These are phyloP conservation scores for Venturia aucupariae DNA, from an alignment of 2,329 filamentous ascomycete species.

Conservation along the genomic window DNA sequence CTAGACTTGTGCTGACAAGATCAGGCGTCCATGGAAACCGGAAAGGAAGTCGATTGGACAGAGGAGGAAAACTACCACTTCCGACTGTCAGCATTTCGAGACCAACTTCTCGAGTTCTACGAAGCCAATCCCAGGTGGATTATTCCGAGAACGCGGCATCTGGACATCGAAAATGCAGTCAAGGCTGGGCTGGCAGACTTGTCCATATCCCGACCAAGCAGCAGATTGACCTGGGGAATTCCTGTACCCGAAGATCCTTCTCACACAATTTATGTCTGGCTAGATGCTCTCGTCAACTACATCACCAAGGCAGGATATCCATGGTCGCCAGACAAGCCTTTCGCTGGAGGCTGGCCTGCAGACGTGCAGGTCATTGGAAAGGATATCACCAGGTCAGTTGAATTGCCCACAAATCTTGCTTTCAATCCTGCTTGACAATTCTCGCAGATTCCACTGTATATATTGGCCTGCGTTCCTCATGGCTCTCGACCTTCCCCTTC, in stretches of 20 bases:
- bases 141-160: slow-evolving; percentile 61
- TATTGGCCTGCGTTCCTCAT: slow-evolving; percentile 98
- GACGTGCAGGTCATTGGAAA: slow-evolving; percentile 92
- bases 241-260: slow-evolving; percentile 71
- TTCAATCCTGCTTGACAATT: neutral
- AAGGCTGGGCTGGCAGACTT: slow-evolving; percentile 71
- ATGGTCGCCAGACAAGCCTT: slow-evolving; percentile 57
- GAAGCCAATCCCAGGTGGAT: slow-evolving; percentile 68
- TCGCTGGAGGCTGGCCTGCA: slow-evolving; percentile 69
- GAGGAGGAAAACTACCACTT: slow-evolving; percentile 95
- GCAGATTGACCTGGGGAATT: slow-evolving; percentile 79
- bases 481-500: slow-evolving; percentile 70
- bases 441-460: slow-evolving; percentile 70
- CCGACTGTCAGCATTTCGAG: slow-evolving; percentile 70
- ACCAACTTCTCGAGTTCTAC: slow-evolving; percentile 74
- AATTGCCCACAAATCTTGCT: neutral
- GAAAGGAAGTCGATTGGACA: slow-evolving; percentile 89
- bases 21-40: slow-evolving; percentile 67
- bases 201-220: slow-evolving; percentile 74
- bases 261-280: slow-evolving; percentile 97
- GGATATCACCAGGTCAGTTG: slow-evolving; percentile 66
- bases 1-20: neutral
- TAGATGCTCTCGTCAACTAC: slow-evolving; percentile 94
- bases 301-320: slow-evolving; percentile 81
- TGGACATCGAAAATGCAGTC: slow-evolving; percentile 71